Evolutionary conservation across 2,329 filamentous ascomycete species (phyloP).

Genomic region (Penicillium aurantiogriseum): DNA sequence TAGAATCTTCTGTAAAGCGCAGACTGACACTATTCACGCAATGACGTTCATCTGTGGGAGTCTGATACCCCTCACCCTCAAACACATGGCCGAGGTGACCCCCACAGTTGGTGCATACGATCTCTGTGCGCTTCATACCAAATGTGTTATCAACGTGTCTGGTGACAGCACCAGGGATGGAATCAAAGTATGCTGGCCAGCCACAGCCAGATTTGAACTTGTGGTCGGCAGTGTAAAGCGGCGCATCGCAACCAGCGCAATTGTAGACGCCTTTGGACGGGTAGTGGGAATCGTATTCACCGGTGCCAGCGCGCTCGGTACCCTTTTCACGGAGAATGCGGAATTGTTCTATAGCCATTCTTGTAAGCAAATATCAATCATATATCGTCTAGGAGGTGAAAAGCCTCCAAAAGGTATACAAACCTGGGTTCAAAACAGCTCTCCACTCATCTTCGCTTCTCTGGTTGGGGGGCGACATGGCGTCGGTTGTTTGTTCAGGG

Average conservation of each 20-base stretch:
- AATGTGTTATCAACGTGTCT: conserved; percentile 73
- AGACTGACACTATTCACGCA: conserved; percentile 94
- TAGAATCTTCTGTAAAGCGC: conserved; percentile 71
- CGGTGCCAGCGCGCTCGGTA: conserved; percentile 77
- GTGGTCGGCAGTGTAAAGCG: conserved; percentile 87
- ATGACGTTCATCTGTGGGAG: conserved; percentile 91
- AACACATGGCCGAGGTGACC: conserved; percentile 90
- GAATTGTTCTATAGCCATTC: conserved; percentile 76
- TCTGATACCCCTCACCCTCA: conserved; percentile 79
- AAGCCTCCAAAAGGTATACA: conserved; percentile 14
- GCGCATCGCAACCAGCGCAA: conserved; percentile 81
- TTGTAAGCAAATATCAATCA: neutral
- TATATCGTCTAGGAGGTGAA: conserved; percentile 40
- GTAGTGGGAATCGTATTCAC: conserved; percentile 84
- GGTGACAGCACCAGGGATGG: conserved; percentile 83
- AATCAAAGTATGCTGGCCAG: conserved; percentile 98
- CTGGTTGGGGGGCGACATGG: conserved; percentile 69
- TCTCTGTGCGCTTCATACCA: conserved; percentile 87
- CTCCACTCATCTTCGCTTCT: conserved; percentile 84
- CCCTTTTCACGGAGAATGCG: conserved; percentile 88
- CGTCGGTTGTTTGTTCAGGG: conserved; percentile 37
- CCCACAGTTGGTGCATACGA: conserved; percentile 90
- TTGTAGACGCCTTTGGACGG: conserved; percentile 74
- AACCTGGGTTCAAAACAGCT: conserved; percentile 73
- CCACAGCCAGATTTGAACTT: conserved; percentile 97